A percentile compares a stretch with the other conserved stretches of the same genome.
phyloP scores from a whole-genome alignment of 1,284 basidiomycete genomes.

The Ganoderma resinaceum region DNA sequence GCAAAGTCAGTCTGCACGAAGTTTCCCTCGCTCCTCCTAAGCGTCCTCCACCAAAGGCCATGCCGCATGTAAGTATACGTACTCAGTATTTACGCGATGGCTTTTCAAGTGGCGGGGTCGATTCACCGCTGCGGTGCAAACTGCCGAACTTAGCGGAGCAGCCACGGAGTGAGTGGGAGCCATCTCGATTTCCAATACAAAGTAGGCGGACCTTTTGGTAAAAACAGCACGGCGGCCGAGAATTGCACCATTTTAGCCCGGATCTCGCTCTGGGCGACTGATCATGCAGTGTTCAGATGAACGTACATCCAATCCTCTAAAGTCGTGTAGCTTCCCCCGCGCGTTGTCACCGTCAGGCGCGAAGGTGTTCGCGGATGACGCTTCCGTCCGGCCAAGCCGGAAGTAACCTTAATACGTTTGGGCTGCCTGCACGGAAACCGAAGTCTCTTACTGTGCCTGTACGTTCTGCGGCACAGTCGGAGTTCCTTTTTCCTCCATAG shows the following conservation, averaged over 20 bases:
- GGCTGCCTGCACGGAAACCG: not conserved
- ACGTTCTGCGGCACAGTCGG: not conserved
- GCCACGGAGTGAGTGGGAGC: not conserved
- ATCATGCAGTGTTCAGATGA: not conserved
- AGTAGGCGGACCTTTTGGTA: not conserved
- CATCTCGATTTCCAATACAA: not conserved
- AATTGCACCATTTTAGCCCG: not conserved
- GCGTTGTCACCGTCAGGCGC: not conserved
- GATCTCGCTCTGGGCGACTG: not conserved
- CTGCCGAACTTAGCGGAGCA: not conserved
- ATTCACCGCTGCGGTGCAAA: not conserved
- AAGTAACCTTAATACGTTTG: not conserved
- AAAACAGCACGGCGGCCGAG: not conserved
- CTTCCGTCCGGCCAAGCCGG: not conserved
- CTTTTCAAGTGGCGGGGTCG: not conserved
- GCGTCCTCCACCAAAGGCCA: no score
- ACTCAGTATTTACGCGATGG: no score
- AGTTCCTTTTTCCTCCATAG: not conserved
- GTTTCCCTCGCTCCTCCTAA: not conserved
- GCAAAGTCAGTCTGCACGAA: not conserved
- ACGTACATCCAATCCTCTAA: not conserved
- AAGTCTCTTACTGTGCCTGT: not conserved
- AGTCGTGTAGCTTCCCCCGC: not conserved
- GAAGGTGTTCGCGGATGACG: not conserved
- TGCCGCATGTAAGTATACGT: no score